Conservation (phyloP, 257 asterid genomes). For the Voacanga thouarsii region DNA sequence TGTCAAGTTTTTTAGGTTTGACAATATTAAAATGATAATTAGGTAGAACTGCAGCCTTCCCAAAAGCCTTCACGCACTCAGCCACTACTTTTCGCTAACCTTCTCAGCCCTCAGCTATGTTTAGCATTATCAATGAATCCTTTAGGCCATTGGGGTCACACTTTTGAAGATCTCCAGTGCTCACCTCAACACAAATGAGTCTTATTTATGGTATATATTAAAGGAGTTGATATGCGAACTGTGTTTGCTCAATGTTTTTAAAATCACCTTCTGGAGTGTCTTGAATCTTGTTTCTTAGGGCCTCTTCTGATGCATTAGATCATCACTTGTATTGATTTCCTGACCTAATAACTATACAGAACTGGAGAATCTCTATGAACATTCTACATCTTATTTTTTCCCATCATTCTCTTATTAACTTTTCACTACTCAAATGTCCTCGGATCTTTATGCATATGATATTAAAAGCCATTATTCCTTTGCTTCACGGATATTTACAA, state of each 20-base stretch:
- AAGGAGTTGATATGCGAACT: neutral
- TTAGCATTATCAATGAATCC: neutral
- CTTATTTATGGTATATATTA: neutral
- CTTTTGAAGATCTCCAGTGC: neutral
- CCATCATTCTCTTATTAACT: neutral
- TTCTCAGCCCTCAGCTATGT: neutral
- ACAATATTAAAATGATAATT: too few relatives aligned
- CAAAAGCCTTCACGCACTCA: neutral
- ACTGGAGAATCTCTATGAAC: neutral
- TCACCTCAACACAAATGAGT: neutral
- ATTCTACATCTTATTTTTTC: neutral
- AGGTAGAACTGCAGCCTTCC: neutral
- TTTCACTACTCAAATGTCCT: neutral
- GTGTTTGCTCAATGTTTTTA: neutral
- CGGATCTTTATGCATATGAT: neutral
- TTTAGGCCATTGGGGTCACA: neutral
- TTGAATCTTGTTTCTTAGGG: neutral
- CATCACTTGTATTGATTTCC: neutral
- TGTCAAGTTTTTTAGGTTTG: neutral
- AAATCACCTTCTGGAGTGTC: neutral
- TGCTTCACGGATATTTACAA: neutral
- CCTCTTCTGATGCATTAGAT: neutral
- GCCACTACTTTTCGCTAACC: neutral
- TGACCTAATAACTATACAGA: neutral
- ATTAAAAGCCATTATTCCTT: neutral